These are phyloP conservation scores for Aspergillus tubingensis DNA, from an alignment of 2,329 filamentous ascomycete species.

Conservation along the genomic window DNA sequence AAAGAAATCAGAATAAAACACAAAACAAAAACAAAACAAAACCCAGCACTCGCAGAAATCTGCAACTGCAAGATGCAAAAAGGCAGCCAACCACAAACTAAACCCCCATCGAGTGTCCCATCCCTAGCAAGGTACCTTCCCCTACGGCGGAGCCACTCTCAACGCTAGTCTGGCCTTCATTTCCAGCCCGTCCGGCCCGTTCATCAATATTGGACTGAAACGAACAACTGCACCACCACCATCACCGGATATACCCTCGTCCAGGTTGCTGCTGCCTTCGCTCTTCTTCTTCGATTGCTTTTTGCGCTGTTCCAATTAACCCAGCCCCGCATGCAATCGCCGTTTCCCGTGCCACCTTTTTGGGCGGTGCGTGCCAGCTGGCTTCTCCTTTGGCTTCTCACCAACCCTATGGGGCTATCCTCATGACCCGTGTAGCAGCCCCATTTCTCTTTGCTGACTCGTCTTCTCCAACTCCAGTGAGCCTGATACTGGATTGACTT, in stretches of 20 bases:
- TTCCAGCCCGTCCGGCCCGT: neutral
- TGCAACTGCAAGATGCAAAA: neutral
- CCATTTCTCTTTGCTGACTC: neutral
- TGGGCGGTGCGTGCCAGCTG: neutral
- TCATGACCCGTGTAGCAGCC: no score
- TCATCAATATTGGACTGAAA: neutral
- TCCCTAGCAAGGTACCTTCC: neutral
- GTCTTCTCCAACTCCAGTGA: neutral
- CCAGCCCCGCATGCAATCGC: neutral
- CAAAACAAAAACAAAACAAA: neutral
- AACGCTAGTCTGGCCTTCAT: no score
- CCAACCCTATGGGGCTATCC: no score
- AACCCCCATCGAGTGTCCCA: neutral
- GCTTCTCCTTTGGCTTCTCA: neutral
- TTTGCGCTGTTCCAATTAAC: no score
- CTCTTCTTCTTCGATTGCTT: no score
- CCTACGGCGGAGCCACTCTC: neutral
- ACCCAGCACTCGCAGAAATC: no score
- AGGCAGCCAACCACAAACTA: neutral
- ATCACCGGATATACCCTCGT: no score
- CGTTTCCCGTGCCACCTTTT: neutral
- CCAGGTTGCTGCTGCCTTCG: neutral
- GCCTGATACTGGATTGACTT: neutral
- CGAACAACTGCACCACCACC: neutral
- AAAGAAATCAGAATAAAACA: neutral